Base-by-base conservation (phyloP, 345 rosid species). In the Alliaria petiolata region DNA sequence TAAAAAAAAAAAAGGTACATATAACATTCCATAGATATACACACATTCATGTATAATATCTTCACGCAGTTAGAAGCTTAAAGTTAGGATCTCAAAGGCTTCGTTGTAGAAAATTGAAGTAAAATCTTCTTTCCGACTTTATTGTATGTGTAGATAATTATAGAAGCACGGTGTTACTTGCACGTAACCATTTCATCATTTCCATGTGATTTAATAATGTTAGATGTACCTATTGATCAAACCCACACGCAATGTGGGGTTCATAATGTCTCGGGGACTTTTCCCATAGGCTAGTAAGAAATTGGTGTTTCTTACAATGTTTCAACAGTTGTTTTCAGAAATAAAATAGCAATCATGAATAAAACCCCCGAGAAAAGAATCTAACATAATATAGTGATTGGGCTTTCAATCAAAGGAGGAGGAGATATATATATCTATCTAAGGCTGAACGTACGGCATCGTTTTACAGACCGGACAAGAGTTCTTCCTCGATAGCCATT, bases 401-500 rank as follows among this genome's bases (percentile, higher is more conserved):
- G 49, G 50, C n/a, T n/a, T 58, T 25, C 50, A 64, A 45, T 66
- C 60, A 57, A 34, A 26, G 15, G 46, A 50, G 62, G 44, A 39
- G 25, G n/a, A n/a, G n/a, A n/a, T n/a, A 15, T 46, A 6, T 35
- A 19, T 51, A 3, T 67, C 11, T 50, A 35, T 19, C 69, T 75
- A 75, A 53, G 74, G n/a, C 69, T 68, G 17, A 45, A 3, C 43
- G 30, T 9, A 61, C 6, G 92, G 85, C 33, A 79, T 82, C 0
- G 78, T 66, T 83, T 91, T 95, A 70, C 99, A 91, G 42, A 95
- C 84, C 0, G 99, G 97, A 81, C 99, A 95, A 7, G 78, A 28
- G 65, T 95, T 95, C 78, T 95, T 95, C 75, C 76, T 91, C n/a
- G 76, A 44, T 4, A 95, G 90, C 99, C 99, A 95, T 55, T 85